A percentile compares a stretch with the other conserved stretches of the same genome.
These are phyloP conservation scores for Gossypium ekmanianum DNA, from an alignment of 345 rosid species.

Conservation along the genomic window DNA sequence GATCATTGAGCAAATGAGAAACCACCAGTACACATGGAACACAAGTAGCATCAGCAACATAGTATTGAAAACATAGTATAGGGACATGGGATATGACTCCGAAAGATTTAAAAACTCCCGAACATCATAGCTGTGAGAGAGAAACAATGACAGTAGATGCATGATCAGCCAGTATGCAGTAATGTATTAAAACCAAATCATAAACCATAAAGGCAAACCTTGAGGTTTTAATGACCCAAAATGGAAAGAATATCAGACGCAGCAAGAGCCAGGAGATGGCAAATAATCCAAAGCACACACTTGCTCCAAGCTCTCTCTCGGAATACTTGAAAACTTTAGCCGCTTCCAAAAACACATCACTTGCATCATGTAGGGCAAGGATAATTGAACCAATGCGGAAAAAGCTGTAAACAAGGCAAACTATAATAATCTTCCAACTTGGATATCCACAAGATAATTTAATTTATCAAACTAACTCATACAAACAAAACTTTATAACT, in stretches of 20 bases:
- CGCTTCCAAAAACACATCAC: constrained; percentile 86
- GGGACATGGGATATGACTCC: constrained; percentile 25
- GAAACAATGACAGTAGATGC: constrained; percentile 19
- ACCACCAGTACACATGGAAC: constrained; percentile 98
- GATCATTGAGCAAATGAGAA: constrained; percentile 83
- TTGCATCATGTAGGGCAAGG: constrained; percentile 89
- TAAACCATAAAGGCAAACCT: constrained; percentile 46
- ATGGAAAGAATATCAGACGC: constrained; percentile 87
- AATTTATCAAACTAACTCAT: neutral
- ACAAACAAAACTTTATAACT: neutral
- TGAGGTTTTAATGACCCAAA: constrained; percentile 71
- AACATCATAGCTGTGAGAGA: constrained; percentile 48
- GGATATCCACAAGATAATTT: neutral
- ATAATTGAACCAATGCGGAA: constrained; percentile 76
- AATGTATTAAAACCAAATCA: constrained; percentile 15
- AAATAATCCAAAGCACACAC: constrained; percentile 86
- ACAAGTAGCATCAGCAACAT: constrained; percentile 78
- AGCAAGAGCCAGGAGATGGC: constrained; percentile 85
- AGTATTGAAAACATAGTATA: constrained; percentile 83
- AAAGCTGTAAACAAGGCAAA: constrained; percentile 45
- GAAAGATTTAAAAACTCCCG: constrained; percentile 48
- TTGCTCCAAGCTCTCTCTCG: constrained; percentile 81
- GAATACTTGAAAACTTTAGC: constrained; percentile 92
- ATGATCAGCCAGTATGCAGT: constrained; percentile 8
- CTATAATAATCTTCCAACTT: constrained; percentile 1